phyloP scores from a whole-genome alignment of 306 rosid species.

The Rosa chinensis region DNA sequence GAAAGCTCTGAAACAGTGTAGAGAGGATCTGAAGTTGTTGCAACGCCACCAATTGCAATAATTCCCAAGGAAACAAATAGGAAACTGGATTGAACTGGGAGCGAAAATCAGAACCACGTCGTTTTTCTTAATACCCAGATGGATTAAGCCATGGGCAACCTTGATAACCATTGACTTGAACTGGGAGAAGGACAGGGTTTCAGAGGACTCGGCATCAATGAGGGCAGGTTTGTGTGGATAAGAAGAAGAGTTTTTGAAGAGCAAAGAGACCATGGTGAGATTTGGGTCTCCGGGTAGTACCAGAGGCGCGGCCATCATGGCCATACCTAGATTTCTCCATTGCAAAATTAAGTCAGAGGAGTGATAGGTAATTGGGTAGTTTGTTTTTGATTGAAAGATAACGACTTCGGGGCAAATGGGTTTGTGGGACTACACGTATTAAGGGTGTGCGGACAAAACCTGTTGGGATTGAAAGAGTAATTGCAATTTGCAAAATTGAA shows the following conservation, averaged over 20 bases:
- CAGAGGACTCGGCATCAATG: constrained; percentile 52
- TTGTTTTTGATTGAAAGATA: background rate
- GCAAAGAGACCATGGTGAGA: constrained; percentile 60
- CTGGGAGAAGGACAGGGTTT: constrained; percentile 48
- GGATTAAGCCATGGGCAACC: constrained; percentile 51
- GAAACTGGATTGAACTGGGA: constrained; percentile 61
- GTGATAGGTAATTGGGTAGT: background rate
- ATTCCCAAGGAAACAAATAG: constrained; percentile 55
- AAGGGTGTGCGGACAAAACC: background rate
- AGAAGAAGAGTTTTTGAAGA: constrained; percentile 48
- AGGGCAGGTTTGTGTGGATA: constrained; percentile 60
- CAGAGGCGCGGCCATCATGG: constrained; percentile 58
- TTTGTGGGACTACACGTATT: background rate
- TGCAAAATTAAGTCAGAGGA: constrained; percentile 1
- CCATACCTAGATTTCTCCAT: constrained; percentile 91
- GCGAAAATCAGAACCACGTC: constrained; percentile 80
- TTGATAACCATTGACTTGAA: constrained; percentile 45
- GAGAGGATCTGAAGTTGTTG: constrained; percentile 67
- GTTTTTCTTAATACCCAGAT: constrained; percentile 58
- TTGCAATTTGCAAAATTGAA: no score
- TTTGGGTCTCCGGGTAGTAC: constrained; percentile 46
- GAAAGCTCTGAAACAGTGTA: constrained; percentile 64
- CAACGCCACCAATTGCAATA: constrained; percentile 64
- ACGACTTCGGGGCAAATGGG: background rate
- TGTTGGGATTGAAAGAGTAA: no score